A percentile compares a stretch with the other conserved stretches of the same genome.
These are phyloP conservation scores for Albugo laibachii DNA, from an alignment of 352 stramenopile species.

Conservation along the genomic window DNA sequence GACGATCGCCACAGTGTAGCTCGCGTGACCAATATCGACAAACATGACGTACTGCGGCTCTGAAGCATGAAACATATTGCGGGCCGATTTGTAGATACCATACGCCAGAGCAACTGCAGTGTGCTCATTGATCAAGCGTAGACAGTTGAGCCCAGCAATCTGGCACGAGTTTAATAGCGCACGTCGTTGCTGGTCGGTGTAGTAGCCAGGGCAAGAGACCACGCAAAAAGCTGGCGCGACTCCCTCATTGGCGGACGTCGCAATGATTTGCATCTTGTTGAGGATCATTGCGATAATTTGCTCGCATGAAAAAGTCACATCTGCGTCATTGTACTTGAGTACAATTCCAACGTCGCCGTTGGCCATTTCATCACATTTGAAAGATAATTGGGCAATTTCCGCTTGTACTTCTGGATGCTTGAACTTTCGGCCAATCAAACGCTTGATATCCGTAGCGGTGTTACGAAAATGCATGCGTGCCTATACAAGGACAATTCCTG, in stretches of 20 bases:
- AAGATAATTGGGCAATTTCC: conserved; percentile 87
- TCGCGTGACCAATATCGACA: conserved; percentile 93
- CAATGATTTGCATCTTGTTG: conserved; percentile 92
- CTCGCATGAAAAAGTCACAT: conserved; percentile 86
- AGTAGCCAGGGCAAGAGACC: conserved; percentile 93
- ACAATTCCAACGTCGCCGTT: conserved; percentile 80
- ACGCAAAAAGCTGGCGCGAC: conserved; percentile 82
- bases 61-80: conserved; percentile 85
- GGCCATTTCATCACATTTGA: conserved; percentile 77
- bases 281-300: conserved; percentile 95
- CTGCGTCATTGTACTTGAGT: conserved; percentile 85
- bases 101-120: conserved; percentile 91
- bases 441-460: conserved; percentile 93
- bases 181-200: conserved; percentile 92
- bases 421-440: conserved; percentile 93
- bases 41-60: conserved; percentile 96
- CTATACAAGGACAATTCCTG: conserved; percentile 8
- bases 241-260: conserved; percentile 80
- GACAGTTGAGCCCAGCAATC: conserved; percentile 91
- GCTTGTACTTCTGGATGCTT: conserved; percentile 88
- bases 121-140: conserved; percentile 96
- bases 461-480: conserved; percentile 96
- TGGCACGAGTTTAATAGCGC: conserved; percentile 84
- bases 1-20: conserved; percentile 83
- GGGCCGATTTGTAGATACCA: conserved; percentile 92